Evolutionary conservation across 768 basidiomycete genomes (phyloP), one percentile per base, ranked within the genome.

Genomic region (Russula compacta): DNA sequence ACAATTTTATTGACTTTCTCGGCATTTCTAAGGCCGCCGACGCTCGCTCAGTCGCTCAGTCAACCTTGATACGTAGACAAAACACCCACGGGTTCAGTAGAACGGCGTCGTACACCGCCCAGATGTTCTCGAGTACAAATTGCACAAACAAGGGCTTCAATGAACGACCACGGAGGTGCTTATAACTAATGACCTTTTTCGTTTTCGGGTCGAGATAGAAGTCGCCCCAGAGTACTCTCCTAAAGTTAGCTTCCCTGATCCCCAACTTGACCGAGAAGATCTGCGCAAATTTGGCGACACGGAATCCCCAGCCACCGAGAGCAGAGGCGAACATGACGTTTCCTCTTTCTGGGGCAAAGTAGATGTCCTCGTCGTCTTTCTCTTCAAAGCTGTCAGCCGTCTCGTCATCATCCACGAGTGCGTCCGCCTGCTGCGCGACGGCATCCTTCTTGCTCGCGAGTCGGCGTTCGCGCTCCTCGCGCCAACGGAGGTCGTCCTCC

Each of bases 301-400:
- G 82, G 75, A 99, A 99, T 0, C 95, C 97, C 95, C 95, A 98
- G 4, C 95, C 94, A 66, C 98, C 93, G 58, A 98, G 83, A 4
- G 95, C 97, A 35, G 89, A 93, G 0, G 95, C 90, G 70, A 99
- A 99, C 36, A 98, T 80, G 47, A 99, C 97, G 70, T 98, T 98
- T 19, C 97, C 97, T 54, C 83, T 82, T 69, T 94, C 92, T 0
- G 97, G 97, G 0, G 93, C 90, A 67, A 99, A 98, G 73, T 98
- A 98, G 57, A 98, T 86, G 71, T 95, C 92, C 71, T 95, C 94
- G 68, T 98, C 97, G 69, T 98, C 95, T 71, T 92, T 92, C 73
- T 99, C 97, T 68, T 93, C 85, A 72, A 90, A 98, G 50, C 83
- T 82, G 24, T 85, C 83, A 0, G 72, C 73, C 39, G 85, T 83